A percentile compares a stretch with the other conserved stretches of the same genome.
These are phyloP conservation scores for Royoungia palumana DNA, from an alignment of 768 basidiomycete species.

Conservation along the genomic window DNA sequence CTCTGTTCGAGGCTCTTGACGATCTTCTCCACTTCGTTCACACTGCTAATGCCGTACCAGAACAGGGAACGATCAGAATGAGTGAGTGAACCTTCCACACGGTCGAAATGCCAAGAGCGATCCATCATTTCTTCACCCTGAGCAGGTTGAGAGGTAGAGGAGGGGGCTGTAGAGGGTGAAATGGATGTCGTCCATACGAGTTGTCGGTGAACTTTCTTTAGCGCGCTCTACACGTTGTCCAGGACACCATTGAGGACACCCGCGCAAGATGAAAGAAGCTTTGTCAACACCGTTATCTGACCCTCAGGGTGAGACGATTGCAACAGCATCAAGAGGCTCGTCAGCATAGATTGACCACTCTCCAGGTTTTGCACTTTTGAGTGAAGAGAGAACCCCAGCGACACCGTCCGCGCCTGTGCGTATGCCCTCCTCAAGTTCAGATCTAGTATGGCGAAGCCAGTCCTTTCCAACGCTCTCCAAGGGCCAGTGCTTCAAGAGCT, in stretches of 20 bases:
- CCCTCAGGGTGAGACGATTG: conserved; percentile 90
- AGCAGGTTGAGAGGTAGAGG: conserved; percentile 6
- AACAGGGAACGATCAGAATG: conserved; percentile 90
- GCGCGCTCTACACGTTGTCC: conserved; percentile 96
- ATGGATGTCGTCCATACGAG: conserved; percentile 98
- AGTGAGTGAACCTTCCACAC: conserved; percentile 96
- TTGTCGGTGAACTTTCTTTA: conserved; percentile 89
- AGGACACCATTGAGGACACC: conserved; percentile 92
- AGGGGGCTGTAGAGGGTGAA: conserved; percentile 11
- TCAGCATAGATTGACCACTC: conserved; percentile 98
- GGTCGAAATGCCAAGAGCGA: conserved; percentile 97
- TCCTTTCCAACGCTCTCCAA: conserved; percentile 88
- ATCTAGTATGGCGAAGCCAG: conserved; percentile 89
- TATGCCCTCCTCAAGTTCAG: conserved; percentile 94
- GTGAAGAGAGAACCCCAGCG: conserved; percentile 64
- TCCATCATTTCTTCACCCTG: conserved; percentile 79
- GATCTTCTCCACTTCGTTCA: conserved; percentile 85
- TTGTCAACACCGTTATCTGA: conserved; percentile 87
- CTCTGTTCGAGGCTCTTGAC: conserved; percentile 74
- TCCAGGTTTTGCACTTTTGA: conserved; percentile 67
- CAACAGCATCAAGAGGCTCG: conserved; percentile 93
- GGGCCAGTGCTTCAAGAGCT: conserved; percentile 84
- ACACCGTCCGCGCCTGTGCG: conserved; percentile 79
- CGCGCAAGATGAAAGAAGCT: conserved; percentile 82
- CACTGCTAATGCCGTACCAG: conserved; percentile 95